Evolutionary conservation across 2,329 filamentous ascomycete species (phyloP), one percentile per base, ranked within the genome.

Genomic region (Chalaropsis ovoidea): DNA sequence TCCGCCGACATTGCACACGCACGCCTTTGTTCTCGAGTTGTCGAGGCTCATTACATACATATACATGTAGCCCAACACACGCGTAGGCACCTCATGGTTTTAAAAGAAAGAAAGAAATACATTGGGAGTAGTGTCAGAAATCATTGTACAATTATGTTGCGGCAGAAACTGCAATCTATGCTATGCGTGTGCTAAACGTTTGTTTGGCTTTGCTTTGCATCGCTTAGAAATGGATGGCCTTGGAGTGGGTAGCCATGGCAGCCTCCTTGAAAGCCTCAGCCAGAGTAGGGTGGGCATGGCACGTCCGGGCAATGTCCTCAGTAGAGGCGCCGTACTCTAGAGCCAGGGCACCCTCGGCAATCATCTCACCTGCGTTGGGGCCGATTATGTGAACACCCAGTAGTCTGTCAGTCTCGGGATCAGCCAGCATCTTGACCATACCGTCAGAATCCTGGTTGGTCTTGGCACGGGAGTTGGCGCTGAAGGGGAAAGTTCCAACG

Each of bases 241-340:
- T 94, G 73, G 86, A 85, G 80, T 95, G 91, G 62, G 93, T 96
- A 69, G 90, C 89, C 94, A 99, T 97, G 71, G 94, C 94, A 73
- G 94, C 94, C 84, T 99, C 94, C 83, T 99, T 99, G 84, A 99
- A 97, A 56, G 94, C 94, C 81, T 99, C 94, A 27, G 93, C 86
- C 68, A 99, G 82, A 63, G 92, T 96, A 66, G 94, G 94, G 79
- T 99, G 94, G 65, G 94, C 94, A 78, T 99, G 94, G 78, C 90
- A 94, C 70, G 94, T 97, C 74, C 94, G 85, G 68, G 88, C 91
- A 74, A 96, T 90, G 77, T 96, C 94, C 80, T 99, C 94, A 72
- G 86, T 92, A 70, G 89, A 94, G 39, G 94, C 94, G 70, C 94
- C 94, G 74, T 99, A 99, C 80, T 99, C 94, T 62, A 99, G 81